Conservation (phyloP, 139 green algal genomes). For the Chlorella sp. region DNA sequence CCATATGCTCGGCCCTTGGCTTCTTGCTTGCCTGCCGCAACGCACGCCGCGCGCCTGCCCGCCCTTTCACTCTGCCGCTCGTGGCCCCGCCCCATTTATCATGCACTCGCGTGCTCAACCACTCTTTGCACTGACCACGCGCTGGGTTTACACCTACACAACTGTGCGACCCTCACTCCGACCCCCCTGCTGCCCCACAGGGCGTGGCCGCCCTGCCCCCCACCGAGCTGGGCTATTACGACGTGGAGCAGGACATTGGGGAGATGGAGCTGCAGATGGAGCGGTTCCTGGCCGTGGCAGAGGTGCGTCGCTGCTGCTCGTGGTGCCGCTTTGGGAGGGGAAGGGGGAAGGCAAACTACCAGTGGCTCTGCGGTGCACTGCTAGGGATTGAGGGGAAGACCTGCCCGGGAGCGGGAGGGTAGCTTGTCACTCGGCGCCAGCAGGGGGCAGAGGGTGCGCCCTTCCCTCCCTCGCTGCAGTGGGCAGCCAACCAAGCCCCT, state of each 20-base stretch:
- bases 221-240: conserved; percentile 35
- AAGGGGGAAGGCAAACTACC: neutral
- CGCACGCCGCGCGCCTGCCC: too few species aligned
- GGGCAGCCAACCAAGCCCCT: neutral
- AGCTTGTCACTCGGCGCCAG: too few species aligned
- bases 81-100: too few species aligned
- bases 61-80: too few species aligned
- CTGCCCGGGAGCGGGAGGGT: too few species aligned
- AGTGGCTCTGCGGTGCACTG: neutral
- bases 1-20: neutral
- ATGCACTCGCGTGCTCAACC: neutral
- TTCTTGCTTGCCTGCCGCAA: neutral
- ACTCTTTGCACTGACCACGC: neutral
- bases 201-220: conserved; percentile 41
- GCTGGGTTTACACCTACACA: neutral
- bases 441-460: neutral
- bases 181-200: neutral
- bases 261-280: conserved; percentile 5
- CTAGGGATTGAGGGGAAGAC: too few species aligned
- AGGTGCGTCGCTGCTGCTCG: conserved; percentile 6
- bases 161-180: neutral
- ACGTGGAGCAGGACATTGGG: conserved; percentile 32
- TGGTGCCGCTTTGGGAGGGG: neutral
- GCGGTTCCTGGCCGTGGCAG: neutral
- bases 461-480: neutral